These are phyloP conservation scores for Polyporus tsugae DNA, from an alignment of 1,284 basidiomycete species.

Conservation along the genomic window DNA sequence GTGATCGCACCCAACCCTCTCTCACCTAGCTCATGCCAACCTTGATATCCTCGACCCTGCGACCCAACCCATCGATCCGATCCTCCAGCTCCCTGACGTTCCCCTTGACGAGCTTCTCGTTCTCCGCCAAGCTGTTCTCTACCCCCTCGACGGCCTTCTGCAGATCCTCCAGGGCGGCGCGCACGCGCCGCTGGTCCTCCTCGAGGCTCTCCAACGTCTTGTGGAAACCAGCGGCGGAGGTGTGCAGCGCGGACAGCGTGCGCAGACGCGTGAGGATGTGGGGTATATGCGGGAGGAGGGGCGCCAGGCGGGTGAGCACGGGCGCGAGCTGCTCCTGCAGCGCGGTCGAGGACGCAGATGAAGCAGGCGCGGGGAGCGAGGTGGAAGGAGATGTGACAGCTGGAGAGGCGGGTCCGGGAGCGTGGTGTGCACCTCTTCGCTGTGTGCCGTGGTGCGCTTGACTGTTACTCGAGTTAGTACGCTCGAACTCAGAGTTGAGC, in stretches of 20 bases:
- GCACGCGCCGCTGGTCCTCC: constrained; percentile 70
- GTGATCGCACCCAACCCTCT: background rate
- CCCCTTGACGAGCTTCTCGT: constrained; percentile 72
- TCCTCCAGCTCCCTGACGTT: constrained; percentile 59
- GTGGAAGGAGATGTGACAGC: constrained; percentile 45
- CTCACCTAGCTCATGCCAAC: constrained; percentile 14
- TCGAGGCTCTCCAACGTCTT: constrained; percentile 75
- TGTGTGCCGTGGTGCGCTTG: constrained; percentile 44
- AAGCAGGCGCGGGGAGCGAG: constrained; percentile 41
- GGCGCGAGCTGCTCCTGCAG: constrained; percentile 77
- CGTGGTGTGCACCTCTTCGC: constrained; percentile 34
- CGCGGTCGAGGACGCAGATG: constrained; percentile 36
- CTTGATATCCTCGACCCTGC: constrained; percentile 43
- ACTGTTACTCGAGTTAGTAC: constrained; percentile 66
- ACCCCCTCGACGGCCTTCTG: constrained; percentile 74
- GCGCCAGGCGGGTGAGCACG: constrained; percentile 84
- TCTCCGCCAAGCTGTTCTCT: constrained; percentile 80
- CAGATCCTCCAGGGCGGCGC: constrained; percentile 73
- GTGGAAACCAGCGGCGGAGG: constrained; percentile 83
- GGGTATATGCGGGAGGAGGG: constrained; percentile 89
- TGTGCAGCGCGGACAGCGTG: constrained; percentile 85
- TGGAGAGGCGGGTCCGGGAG: constrained; percentile 21
- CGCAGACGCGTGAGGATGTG: constrained; percentile 90
- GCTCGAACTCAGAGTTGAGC: constrained; percentile 91
- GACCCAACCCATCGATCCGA: constrained; percentile 48